Conservation (phyloP, 2,329 filamentous ascomycete species). For the Microsporum ferrugineum region DNA sequence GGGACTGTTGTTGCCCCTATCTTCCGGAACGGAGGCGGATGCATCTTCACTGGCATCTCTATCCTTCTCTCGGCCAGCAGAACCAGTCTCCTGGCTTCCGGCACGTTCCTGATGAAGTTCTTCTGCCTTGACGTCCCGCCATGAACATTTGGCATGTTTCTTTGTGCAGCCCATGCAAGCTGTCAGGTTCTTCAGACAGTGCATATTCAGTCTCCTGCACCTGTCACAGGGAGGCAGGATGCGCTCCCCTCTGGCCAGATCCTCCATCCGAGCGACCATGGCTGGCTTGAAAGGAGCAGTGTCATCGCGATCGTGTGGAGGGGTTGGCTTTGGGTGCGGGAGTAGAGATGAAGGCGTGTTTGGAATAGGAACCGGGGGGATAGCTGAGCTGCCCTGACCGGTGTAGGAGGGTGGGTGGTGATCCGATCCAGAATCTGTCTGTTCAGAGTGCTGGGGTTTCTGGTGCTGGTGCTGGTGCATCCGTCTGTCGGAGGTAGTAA, state of each 20-base stretch:
- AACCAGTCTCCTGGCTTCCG: neutral
- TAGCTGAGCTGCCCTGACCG: conserved; percentile 22
- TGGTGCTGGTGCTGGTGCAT: conserved; percentile 23
- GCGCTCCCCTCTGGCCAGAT: conserved; percentile 58
- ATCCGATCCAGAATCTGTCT: conserved; percentile 25
- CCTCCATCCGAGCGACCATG: conserved; percentile 66
- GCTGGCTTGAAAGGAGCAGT: conserved; percentile 50
- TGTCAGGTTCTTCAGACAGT: conserved; percentile 75
- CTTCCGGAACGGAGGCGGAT: neutral
- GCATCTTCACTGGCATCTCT: conserved; percentile 1
- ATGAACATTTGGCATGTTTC: conserved; percentile 80
- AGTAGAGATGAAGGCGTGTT: conserved; percentile 44
- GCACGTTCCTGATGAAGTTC: conserved; percentile 40
- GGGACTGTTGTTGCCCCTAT: neutral
- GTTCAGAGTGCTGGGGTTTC: conserved; percentile 22
- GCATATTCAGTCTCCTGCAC: conserved; percentile 66
- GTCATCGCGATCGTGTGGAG: conserved; percentile 42
- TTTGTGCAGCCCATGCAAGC: conserved; percentile 80
- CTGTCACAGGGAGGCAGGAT: conserved; percentile 77
- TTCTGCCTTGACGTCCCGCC: conserved; percentile 67
- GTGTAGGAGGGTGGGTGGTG: conserved; percentile 26
- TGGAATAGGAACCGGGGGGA: conserved; percentile 41
- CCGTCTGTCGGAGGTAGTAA: conserved; percentile 47
- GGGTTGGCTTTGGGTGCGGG: conserved; percentile 37
- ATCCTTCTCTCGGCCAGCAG: neutral